phyloP scores from a whole-genome alignment of 2,329 filamentous ascomycete species.

The Clarireedia homoeocarpa region DNA sequence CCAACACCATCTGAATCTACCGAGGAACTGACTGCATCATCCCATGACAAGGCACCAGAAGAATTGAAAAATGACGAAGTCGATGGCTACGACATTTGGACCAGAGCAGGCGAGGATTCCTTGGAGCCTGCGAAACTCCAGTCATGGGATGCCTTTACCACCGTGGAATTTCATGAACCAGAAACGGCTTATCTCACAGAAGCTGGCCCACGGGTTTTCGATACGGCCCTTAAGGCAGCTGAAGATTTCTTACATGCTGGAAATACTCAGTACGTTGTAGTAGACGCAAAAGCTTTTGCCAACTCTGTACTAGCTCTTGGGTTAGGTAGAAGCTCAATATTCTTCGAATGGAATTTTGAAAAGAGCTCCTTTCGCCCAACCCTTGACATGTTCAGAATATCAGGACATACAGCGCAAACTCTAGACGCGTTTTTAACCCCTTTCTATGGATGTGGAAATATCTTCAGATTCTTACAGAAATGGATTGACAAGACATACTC shows the following conservation, averaged over 20 bases:
- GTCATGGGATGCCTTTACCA: constrained; percentile 63
- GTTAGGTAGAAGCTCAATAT: constrained; percentile 62
- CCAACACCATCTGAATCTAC: constrained; percentile 9
- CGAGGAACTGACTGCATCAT: background rate
- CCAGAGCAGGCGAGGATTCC: constrained; percentile 31
- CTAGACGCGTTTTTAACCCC: constrained; percentile 34
- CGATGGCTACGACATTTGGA: constrained; percentile 39
- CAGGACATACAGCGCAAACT: constrained; percentile 43
- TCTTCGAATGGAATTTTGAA: constrained; percentile 55
- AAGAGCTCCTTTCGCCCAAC: constrained; percentile 44
- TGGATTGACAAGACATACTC: constrained; percentile 27
- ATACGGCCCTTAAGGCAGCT: constrained; percentile 46
- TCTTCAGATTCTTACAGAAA: constrained; percentile 23
- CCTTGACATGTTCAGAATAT: constrained; percentile 41
- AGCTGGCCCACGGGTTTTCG: constrained; percentile 56
- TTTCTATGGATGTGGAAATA: constrained; percentile 32
- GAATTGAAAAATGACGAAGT: constrained; percentile 22
- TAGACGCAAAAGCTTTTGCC: constrained; percentile 43
- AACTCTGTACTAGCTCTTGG: constrained; percentile 57
- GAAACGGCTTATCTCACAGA: constrained; percentile 57
- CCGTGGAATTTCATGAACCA: constrained; percentile 32
- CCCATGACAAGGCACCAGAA: constrained; percentile 3
- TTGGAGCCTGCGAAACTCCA: constrained; percentile 36
- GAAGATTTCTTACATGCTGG: constrained; percentile 34
- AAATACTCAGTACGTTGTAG: constrained; percentile 34